Conservation (phyloP, 2,329 filamentous ascomycete genomes). For the Diaporthe ilicicola region DNA sequence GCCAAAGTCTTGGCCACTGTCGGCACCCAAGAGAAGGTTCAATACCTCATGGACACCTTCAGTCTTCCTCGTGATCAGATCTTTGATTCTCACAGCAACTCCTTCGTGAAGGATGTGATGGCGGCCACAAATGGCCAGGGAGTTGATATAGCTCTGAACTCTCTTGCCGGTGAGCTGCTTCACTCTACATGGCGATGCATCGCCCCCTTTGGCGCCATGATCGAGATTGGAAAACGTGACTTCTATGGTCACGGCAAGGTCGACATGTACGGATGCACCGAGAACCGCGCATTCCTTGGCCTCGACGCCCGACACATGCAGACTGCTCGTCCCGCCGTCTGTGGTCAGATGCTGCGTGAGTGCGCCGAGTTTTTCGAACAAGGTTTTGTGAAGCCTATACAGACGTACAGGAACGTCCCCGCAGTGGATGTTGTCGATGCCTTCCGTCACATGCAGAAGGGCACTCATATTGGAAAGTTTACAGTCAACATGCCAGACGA, state of each 20-base stretch:
- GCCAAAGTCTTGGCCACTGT: constrained; percentile 44
- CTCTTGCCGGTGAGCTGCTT: constrained; percentile 16
- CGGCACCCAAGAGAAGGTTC: constrained; percentile 40
- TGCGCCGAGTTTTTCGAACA: background rate
- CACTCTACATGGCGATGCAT: constrained; percentile 33
- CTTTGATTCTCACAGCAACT: constrained; percentile 24
- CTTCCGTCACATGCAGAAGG: constrained; percentile 47
- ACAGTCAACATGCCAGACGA: constrained; percentile 38
- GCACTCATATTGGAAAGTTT: constrained; percentile 43
- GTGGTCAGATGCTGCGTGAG: background rate
- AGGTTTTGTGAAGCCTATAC: constrained; percentile 3
- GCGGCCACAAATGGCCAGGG: constrained; percentile 7
- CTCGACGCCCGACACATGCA: constrained; percentile 26
- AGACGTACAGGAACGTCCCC: constrained; percentile 34
- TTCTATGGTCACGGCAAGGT: constrained; percentile 3
- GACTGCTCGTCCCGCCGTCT: background rate
- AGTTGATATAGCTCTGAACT: constrained; percentile 34
- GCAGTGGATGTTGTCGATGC: constrained; percentile 42
- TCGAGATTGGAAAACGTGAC: constrained; percentile 32
- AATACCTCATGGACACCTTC: constrained; percentile 36
- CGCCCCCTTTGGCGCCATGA: constrained; percentile 26
- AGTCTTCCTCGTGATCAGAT: constrained; percentile 35
- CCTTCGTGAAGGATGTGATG: background rate
- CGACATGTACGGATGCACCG: constrained; percentile 26
- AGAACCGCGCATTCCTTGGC: constrained; percentile 32